Evolutionary conservation across 208 protist species (phyloP).

Genomic region (Endotrypanum monterogeii): DNA sequence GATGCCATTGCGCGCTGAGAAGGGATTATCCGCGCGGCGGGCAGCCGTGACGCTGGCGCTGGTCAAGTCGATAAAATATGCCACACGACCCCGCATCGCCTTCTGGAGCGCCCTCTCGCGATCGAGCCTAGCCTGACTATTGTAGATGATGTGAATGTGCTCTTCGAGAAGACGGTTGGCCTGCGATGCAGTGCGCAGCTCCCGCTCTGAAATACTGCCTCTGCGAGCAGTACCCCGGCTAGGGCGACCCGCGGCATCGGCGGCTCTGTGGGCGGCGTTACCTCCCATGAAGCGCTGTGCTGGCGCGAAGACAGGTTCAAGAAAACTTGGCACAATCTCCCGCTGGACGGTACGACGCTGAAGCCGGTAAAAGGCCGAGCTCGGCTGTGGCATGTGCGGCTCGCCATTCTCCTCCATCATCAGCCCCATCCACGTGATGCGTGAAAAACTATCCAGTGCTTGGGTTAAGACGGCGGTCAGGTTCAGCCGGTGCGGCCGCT

Average conservation of each 20-base stretch:
- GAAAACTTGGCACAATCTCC: constrained; percentile 84
- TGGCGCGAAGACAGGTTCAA: constrained; percentile 68
- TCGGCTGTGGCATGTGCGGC: constrained; percentile 52
- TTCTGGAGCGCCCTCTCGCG: constrained; percentile 60
- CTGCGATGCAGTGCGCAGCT: constrained; percentile 10
- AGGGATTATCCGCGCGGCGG: constrained; percentile 87
- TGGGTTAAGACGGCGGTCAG: constrained; percentile 73
- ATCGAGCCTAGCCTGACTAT: constrained; percentile 59
- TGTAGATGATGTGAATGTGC: constrained; percentile 80
- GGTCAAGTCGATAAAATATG: constrained; percentile 73
- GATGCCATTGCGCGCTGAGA: constrained; percentile 82
- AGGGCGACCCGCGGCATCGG: constrained; percentile 12
- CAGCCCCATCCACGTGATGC: constrained; percentile 86
- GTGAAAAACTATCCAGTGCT: constrained; percentile 83
- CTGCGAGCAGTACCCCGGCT: constrained; percentile 2
- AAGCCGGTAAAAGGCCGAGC: constrained; percentile 57
- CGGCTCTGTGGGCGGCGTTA: constrained; percentile 5
- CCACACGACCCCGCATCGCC: constrained; percentile 42
- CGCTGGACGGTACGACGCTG: constrained; percentile 74
- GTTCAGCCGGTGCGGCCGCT: constrained; percentile 51
- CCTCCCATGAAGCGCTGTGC: constrained; percentile 23
- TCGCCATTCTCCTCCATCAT: constrained; percentile 79
- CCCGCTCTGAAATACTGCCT: not conserved
- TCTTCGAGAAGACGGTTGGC: constrained; percentile 63
- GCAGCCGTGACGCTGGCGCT: constrained; percentile 82